phyloP scores from a whole-genome alignment of 345 rosid species.

The Bretschneidera sinensis region DNA sequence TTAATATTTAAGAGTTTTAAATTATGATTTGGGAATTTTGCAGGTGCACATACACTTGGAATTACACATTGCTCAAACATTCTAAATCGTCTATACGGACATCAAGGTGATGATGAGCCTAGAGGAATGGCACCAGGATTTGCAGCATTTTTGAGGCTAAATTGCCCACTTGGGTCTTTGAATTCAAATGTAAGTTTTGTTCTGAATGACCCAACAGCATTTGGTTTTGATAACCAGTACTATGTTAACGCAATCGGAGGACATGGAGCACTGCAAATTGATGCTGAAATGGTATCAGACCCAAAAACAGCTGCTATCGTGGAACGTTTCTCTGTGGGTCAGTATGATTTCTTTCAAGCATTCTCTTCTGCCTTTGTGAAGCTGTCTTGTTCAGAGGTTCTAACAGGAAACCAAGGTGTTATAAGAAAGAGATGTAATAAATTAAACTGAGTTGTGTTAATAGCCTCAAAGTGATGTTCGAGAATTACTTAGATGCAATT shows the following conservation, averaged over 20 bases:
- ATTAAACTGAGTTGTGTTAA: conserved; percentile 28
- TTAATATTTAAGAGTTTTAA: not conserved
- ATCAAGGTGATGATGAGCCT: conserved; percentile 13
- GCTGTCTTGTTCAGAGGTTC: conserved; percentile 28
- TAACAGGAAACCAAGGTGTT: conserved; percentile 30
- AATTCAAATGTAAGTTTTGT: conserved; percentile 31
- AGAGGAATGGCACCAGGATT: conserved; percentile 37
- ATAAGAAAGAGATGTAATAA: conserved; percentile 33
- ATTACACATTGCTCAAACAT: conserved; percentile 39
- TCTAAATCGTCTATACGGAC: conserved; percentile 19
- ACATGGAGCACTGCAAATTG: conserved; percentile 33
- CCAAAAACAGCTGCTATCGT: conserved; percentile 31
- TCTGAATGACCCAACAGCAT: conserved; percentile 32
- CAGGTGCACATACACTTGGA: conserved; percentile 41
- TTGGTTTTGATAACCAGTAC: conserved; percentile 33
- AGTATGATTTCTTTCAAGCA: conserved; percentile 29
- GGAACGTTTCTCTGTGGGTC: conserved; percentile 31
- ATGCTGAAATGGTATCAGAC: conserved; percentile 34
- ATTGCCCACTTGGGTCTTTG: conserved; percentile 22
- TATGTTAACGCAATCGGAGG: conserved; percentile 30
- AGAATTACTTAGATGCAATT: too few species aligned
- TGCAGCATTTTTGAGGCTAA: conserved; percentile 25
- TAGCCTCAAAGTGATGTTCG: too few species aligned
- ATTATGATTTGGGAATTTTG: not conserved
- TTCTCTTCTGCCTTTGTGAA: conserved; percentile 43